Base-by-base conservation (phyloP, 768 basidiomycete species). In the Collybiopsis luxurians region DNA sequence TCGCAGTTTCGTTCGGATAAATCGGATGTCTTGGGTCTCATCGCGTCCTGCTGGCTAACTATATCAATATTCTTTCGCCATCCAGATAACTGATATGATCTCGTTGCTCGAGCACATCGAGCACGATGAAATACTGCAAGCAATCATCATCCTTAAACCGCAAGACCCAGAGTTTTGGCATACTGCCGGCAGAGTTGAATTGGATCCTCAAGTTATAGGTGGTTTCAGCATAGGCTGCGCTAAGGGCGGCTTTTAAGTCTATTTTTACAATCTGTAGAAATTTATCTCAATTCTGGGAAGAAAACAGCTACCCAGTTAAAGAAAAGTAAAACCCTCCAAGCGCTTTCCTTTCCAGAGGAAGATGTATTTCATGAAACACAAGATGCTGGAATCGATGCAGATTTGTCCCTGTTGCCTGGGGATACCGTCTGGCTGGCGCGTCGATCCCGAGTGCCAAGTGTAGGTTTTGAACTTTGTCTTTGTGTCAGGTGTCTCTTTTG, bases 1-100 rank as follows among this genome's bases (percentile, higher is more conserved):
- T 26, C 50, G 39, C 60, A 95, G 89, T 97, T 87, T 77, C 95
- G 95, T 13, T 90, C 91, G 56, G 95, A 97, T 73, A 97, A 97
- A 75, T 95, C 95, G 43, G 95, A 98, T 72, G n/a, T n/a, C n/a
- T n/a, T n/a, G n/a, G n/a, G n/a, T n/a, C n/a, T 52, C 46, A 53
- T 27, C 56, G 50, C 51, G 38, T 30, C 54, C 50, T 43, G 51
- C 26, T 21, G 19, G n/a, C 19, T 12, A 10, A 30, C 10, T 30
- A 45, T 30, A 17, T 45, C 19, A 45, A 4, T 48, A 34, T 61
- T 30, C 52, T 34, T 50, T n/a, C n/a, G n/a, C n/a, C n/a, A 45
- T 23, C 15, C 43, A 83, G 81, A 81, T 83, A 60, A 65, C 69
- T 61, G 75, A 79, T 63, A 68, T 79, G 48, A 75, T 70, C 58